phyloP scores from a whole-genome alignment of 140 eudicot species.

The Oenanthe javanica region DNA sequence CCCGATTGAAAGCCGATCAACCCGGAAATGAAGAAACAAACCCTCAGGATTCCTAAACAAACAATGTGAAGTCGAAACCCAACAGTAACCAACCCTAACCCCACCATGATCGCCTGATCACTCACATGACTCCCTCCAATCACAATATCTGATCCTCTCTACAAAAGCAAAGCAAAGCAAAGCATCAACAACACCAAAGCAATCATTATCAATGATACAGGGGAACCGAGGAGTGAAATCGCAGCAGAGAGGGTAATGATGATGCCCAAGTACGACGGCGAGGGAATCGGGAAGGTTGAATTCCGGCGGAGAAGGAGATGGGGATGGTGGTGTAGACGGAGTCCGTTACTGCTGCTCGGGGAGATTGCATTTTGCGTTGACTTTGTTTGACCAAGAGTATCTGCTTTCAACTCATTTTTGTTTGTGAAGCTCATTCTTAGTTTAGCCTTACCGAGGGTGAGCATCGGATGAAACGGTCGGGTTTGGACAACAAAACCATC shows the following conservation, averaged over 20 bases:
- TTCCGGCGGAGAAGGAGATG: constrained; percentile 44
- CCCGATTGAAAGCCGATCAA: constrained; percentile 23
- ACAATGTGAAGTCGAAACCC: constrained; percentile 35
- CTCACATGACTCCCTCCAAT: constrained; percentile 42
- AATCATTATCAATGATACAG: too few relatives aligned
- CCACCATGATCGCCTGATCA: constrained; percentile 35
- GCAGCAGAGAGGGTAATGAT: constrained; percentile 39
- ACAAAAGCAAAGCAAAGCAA: constrained; percentile 17
- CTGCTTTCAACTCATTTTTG: too few relatives aligned
- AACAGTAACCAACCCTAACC: constrained; percentile 27
- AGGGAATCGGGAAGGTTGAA: not conserved
- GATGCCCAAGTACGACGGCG: constrained; percentile 38
- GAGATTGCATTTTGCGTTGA: constrained; percentile 40
- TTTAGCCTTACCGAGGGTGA: too few relatives aligned
- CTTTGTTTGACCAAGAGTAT: constrained; percentile 16
- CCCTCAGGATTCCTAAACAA: constrained; percentile 47
- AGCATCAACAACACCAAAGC: too few relatives aligned
- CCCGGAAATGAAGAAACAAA: constrained; percentile 49
- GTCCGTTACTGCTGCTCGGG: constrained; percentile 23
- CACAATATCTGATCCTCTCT: constrained; percentile 68
- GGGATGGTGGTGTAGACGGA: constrained; percentile 72
- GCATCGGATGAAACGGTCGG: too few relatives aligned
- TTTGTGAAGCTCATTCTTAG: too few relatives aligned
- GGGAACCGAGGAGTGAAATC: constrained; percentile 31
- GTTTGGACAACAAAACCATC: too few relatives aligned